phyloP scores from a whole-genome alignment of 345 rosid genomes.

The Syzygium oleosum region DNA sequence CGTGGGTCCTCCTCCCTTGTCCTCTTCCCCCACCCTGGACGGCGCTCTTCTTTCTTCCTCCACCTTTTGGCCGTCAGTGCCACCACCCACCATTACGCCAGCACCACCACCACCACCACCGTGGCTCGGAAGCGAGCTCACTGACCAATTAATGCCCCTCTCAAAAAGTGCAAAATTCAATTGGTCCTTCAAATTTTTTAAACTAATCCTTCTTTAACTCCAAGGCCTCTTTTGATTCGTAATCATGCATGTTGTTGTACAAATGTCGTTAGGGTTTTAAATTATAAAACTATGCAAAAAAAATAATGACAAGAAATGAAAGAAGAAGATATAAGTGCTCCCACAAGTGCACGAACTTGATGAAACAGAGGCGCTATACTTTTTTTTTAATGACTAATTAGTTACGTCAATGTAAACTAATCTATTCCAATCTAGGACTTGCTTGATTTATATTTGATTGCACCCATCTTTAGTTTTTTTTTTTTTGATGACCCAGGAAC shows the following conservation, averaged over 20 bases:
- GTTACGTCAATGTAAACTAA: background rate
- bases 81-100: slow-evolving; percentile 4
- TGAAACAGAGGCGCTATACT: background rate
- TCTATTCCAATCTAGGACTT: background rate
- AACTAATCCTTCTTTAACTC: background rate
- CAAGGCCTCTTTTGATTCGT: background rate
- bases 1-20: slow-evolving; percentile 29
- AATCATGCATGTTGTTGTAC: background rate
- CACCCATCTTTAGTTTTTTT: background rate
- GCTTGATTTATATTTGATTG: background rate
- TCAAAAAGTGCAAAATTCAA: background rate
- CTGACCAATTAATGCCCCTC: background rate
- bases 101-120: background rate
- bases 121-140: background rate
- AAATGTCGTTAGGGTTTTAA: background rate
- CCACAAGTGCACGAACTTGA: background rate
- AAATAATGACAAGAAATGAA: background rate
- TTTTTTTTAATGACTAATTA: background rate
- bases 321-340: background rate
- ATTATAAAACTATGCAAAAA: background rate
- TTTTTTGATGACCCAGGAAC: no score
- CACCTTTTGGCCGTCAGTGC: slow-evolving; percentile 2
- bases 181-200: background rate
- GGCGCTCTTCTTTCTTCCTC: slow-evolving; percentile 5
- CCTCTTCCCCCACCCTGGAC: slow-evolving; percentile 20